Base-by-base conservation (phyloP, 1,139 yeast species). In the Meyerozyma carpophila region DNA sequence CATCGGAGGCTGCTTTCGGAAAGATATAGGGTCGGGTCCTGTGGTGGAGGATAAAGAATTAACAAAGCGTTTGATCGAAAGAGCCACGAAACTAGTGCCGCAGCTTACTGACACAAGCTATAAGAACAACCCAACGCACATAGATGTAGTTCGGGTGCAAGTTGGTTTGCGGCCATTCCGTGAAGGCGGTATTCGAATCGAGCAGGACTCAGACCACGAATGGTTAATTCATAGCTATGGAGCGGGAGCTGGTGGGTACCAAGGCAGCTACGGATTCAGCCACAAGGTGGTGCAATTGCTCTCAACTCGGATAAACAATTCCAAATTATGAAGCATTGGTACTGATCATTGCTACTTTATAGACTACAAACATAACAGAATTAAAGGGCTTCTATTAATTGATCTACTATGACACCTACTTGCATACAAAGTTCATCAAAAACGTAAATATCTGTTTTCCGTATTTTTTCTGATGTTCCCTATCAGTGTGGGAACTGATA, bases 151-250 rank as follows among this genome's bases (percentile, higher is more conserved):
- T 2, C 55, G 57, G 27, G 75, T 73, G 9, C 62, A 62, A 41
- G 70, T 75, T 27, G 81, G 81, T 0, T 71, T 74, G 42, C 61
- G 82, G 41, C 81, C 82, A 2, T 70, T 61, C 36, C 57, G 81
- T 50, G 64, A 59, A 9, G 71, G 68, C 5, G 81, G 80, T 2
- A 66, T 67, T 0, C 55, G 80, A 36, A 65, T 75, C 8, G 81
- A 75, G 48, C 37, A 45, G 5, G 80, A 65, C 57, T 26, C 49
- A 46, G 49, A 56, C 8, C 52, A 60, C 28, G 45, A 48, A 1
- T 70, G 73, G 67, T 57, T 76, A 34, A 57, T 75, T 21, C 81
- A 75, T 51, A 70, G 70, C 50, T 75, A 75, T 50, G 79, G 80
- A 3, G 74, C 74, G 32, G 71, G 75, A 16, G 75, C 73, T 6